Evolutionary conservation across 352 stramenopile genomes (phyloP).

Genomic region (Achlya hypogyna): DNA sequence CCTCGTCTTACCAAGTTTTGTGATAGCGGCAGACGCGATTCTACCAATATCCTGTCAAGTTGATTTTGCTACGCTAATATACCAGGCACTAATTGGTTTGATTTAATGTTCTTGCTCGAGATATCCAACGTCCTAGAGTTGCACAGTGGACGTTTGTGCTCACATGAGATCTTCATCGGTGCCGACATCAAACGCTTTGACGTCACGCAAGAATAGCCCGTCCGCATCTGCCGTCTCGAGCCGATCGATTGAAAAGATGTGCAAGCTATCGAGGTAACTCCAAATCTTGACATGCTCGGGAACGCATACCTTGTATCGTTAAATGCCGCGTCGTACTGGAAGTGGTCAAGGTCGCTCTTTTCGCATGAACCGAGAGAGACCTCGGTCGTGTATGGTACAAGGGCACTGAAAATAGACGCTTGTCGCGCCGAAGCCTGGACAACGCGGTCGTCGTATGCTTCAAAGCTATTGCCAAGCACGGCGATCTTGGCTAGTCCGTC

Average conservation of each 20-base stretch:
- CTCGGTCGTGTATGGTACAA: slow-evolving; percentile 46
- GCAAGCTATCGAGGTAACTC: background rate
- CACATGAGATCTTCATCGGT: slow-evolving; percentile 17
- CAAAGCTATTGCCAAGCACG: slow-evolving; percentile 86
- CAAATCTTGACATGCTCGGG: background rate
- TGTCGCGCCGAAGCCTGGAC: slow-evolving; percentile 34
- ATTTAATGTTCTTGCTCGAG: too few relatives aligned
- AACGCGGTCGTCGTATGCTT: slow-evolving; percentile 62
- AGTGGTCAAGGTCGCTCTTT: slow-evolving; percentile 44
- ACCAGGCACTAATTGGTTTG: too few relatives aligned
- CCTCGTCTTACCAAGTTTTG: too few relatives aligned
- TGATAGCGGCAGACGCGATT: too few relatives aligned
- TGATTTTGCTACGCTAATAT: too few relatives aligned
- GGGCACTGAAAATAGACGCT: slow-evolving; percentile 35
- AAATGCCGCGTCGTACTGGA: slow-evolving; percentile 61
- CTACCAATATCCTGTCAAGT: too few relatives aligned
- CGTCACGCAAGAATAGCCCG: background rate
- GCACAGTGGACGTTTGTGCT: too few relatives aligned
- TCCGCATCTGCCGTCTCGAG: background rate
- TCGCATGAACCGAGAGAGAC: slow-evolving; percentile 30
- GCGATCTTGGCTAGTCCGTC: slow-evolving; percentile 34
- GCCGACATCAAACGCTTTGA: slow-evolving; percentile 3
- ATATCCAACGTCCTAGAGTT: too few relatives aligned
- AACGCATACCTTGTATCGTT: slow-evolving; percentile 48
- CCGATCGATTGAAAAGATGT: background rate